Evolutionary conservation across 1,284 basidiomycete genomes (phyloP), one percentile per base, ranked within the genome.

Genomic region (Ganoderma leucocontextum): DNA sequence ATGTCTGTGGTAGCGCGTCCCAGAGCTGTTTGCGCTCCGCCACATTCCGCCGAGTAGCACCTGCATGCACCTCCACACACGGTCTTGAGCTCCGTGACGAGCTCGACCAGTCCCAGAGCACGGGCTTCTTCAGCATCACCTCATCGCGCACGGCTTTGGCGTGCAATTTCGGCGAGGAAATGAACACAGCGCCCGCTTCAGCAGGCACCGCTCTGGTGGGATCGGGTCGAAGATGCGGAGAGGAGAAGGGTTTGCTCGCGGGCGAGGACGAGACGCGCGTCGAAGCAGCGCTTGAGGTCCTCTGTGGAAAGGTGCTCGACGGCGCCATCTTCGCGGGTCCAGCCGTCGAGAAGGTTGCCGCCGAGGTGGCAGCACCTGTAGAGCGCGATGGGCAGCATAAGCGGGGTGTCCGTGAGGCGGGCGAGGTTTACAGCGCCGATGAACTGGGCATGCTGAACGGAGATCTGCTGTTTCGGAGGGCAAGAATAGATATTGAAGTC

Each of bases 381-480:
- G 2, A 71, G 38, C 12, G 70, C 70, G 15, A 35, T 35, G 12
- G 67, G 70, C 1, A 69, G 63, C 15, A 71, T 57, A 1, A 44
- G 25, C 1, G 44, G 55, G 6, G 60, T 61, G 25, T 60, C 38
- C 6, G 62, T 67, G 49, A 71, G 63, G 0, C 60, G 67, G 1
- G 70, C 70, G 35, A 69, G n/a, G 36, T 64, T 44, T 36, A 69
- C 55, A 7, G 63, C 63, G 19, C 35, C 53, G 36, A 69, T 65
- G 17, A 10, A 49, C 8, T 49, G 47, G 22, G 9, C 47, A 12
- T 9, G 1, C 4, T n/a, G n/a, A n/a, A n/a, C n/a, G n/a, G n/a
- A n/a, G n/a, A n/a, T n/a, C n/a, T n/a, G n/a, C n/a, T n/a, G n/a
- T n/a, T n/a, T n/a, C n/a, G n/a, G n/a, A 13, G 47, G 47, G 47